Base-by-base conservation (phyloP, 2,329 filamentous ascomycete genomes). In the Monilinia aucupariae region DNA sequence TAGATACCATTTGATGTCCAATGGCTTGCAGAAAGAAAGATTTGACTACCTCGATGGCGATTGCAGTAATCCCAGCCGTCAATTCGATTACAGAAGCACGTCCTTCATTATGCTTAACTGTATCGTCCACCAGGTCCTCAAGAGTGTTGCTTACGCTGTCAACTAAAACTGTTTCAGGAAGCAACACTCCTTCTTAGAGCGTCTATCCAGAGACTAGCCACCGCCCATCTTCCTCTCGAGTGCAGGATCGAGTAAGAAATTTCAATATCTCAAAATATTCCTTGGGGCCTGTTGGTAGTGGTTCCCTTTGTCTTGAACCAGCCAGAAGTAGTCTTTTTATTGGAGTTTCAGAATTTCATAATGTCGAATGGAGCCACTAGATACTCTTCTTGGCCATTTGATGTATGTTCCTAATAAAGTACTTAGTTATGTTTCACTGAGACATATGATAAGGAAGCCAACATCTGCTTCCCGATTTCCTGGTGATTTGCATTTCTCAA, bases 301-400 rank as follows among this genome's bases (percentile, higher is more conserved):
- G 17, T 9, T 9, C 45, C 32, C 13, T 15, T 6, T 48, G 20
- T 58, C 20, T 17, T 37, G 43, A 34, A 4, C 43, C 22, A 7
- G 41, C 34, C 50, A 58, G 15, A 12, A 58, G 41, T 25, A 58
- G 32, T 22, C 13, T 25, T 34, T 48, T 58, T 17, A 48, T 20
- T 22, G 43, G 13, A 9, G 27, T 34, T 34, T 58, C 3, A 7
- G 34, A 22, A 22, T 47, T 32, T 30, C 43, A 58, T 4, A 32
- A 47, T 3, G 55, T 58, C 4, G 43, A 58, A 48, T 58, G 55
- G 15, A 58, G 43, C 55, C 55, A 58, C 20, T 48, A 32, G 7
- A 58, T 58, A 27, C 55, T 48, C 3, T 37, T 58, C 30, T 48
- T 37, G 9, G 55, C 43, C 17, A 37, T 34, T 12, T 43, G 43